Conservation (phyloP, 768 basidiomycete genomes). For the Daedalea quercina region DNA sequence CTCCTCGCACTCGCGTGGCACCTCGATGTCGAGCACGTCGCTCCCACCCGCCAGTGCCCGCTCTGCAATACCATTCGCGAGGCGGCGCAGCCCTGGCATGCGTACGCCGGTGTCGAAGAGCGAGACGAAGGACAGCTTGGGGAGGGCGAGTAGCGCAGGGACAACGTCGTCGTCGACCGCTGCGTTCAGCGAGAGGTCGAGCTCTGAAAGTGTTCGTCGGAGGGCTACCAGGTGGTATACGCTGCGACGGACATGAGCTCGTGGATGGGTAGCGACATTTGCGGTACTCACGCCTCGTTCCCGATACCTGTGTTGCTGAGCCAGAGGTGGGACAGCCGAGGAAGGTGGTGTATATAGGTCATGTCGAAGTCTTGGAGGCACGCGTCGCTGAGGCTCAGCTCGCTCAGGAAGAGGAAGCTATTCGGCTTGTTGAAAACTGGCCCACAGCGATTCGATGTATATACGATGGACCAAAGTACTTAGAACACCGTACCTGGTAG, state of each 20-base stretch:
- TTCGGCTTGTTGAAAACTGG: conserved; percentile 45
- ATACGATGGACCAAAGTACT: background rate
- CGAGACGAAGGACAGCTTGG: conserved; percentile 41
- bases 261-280: background rate
- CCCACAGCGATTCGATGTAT: conserved; percentile 5
- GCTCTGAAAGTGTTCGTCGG: conserved; percentile 43
- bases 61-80: conserved; percentile 32
- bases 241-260: conserved; percentile 25
- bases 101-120: conserved; percentile 47
- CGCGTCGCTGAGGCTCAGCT: conserved; percentile 44
- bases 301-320: conserved; percentile 49
- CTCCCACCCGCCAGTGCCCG: conserved; percentile 13
- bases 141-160: conserved; percentile 44
- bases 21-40: conserved; percentile 39
- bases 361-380: conserved; percentile 43
- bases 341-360: conserved; percentile 46
- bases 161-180: conserved; percentile 50
- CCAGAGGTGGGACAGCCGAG: conserved; percentile 37
- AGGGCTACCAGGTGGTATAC: conserved; percentile 52
- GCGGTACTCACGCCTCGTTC: conserved; percentile 49
- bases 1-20: conserved; percentile 43
- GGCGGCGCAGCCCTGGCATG: conserved; percentile 52
- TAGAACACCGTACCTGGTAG: conserved; percentile 31
- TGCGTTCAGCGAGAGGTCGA: conserved; percentile 47
- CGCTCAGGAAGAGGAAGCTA: conserved; percentile 42